These are phyloP conservation scores for Oryza nivara DNA, from an alignment of 176 grass and related monocot genomes.

Conservation along the genomic window DNA sequence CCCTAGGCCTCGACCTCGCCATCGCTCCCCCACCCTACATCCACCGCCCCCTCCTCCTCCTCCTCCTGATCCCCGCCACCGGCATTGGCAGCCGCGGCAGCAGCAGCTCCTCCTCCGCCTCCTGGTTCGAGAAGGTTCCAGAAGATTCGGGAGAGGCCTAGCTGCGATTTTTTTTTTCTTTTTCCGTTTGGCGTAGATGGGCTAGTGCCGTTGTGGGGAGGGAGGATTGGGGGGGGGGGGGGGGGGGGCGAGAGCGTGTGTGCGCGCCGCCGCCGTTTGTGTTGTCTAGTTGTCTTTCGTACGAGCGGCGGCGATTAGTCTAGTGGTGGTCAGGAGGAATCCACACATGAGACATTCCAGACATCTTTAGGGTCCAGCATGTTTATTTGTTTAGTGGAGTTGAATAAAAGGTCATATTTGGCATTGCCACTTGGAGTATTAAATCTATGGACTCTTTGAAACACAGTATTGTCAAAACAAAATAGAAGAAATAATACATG, in stretches of 20 bases:
- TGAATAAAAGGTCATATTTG: background rate
- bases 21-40: slow-evolving; percentile 44
- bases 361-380: background rate
- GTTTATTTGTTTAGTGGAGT: background rate
- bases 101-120: background rate
- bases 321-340: too few species aligned
- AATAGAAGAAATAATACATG: too few species aligned
- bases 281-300: background rate
- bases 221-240: too few species aligned
- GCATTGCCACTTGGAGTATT: background rate
- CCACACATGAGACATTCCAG: background rate
- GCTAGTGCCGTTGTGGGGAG: background rate
- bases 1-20: slow-evolving; percentile 65
- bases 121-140: slow-evolving; percentile 29
- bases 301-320: background rate
- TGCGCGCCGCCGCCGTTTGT: background rate
- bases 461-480: too few species aligned
- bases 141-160: slow-evolving; percentile 28
- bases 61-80: slow-evolving; percentile 12
- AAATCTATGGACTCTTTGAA: too few species aligned
- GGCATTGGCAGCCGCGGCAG: slow-evolving; percentile 17
- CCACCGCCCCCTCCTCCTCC: slow-evolving; percentile 23
- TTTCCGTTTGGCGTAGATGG: background rate
- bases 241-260: background rate
- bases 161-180: slow-evolving; percentile 8